Evolutionary conservation across 768 basidiomycete species (phyloP), one percentile per base, ranked within the genome.

Genomic region (Sarcomyxa edulis): DNA sequence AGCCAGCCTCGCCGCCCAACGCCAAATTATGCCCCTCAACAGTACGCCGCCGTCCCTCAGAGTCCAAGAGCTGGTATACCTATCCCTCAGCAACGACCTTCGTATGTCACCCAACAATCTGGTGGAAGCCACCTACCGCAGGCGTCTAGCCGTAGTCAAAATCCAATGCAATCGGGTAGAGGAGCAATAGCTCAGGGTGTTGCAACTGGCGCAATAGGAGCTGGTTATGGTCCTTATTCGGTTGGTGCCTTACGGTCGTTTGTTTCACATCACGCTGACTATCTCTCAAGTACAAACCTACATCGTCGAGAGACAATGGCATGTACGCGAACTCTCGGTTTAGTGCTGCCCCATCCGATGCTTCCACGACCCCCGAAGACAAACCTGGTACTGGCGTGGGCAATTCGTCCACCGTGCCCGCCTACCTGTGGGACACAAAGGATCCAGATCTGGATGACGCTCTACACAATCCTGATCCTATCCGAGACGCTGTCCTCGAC

Each of bases 361-460:
- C 65, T 6, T 61, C 41, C 46, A 12, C 46, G 46, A 32, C 43
- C 44, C 44, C 47, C 19, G 47, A 36, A 38, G 64, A 60, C 50
- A 63, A 59, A 45, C 42, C 44, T 19, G 59, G 60, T 5, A 42
- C 54, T 14, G 42, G 51, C 1, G 50, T 66, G 16, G 56, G 65
- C 47, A 65, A 74, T 46, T 80, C 77, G 7, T 71, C 75, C 7
- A 77, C 84, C 0, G 71, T 86, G 4, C 84, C 84, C 11, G 71
- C 79, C 51, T 84, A 78, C 53, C 52, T 81, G 49, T 90, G 84
- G 82, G 88, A 89, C 56, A 79, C 28, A 5, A 32, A 74, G 53
- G 90, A 91, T 41, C 81, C 89, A 7, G 91, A 94, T 55, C 69
- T 85, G 12, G 93, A 96, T 65, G 94, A 97, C 57, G 74, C 78